Percentiles rank a stretch among this genome's conserved stretches.
These are phyloP conservation scores for Cladosporium halotolerans DNA, from an alignment of 2,329 filamentous ascomycete species.

Conservation along the genomic window DNA sequence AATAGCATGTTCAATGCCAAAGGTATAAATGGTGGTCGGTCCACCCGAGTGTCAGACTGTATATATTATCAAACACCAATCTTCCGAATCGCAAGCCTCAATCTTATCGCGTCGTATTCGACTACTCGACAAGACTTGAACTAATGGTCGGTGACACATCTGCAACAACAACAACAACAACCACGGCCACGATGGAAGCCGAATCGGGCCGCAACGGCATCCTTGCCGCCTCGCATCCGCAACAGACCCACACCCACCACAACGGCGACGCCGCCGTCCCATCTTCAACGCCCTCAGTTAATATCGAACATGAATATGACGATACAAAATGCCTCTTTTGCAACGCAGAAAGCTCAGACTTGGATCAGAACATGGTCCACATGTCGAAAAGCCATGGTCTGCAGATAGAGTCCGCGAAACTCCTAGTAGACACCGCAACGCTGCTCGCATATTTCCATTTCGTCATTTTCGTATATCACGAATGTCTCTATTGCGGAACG, in stretches of 20 bases:
- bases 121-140: neutral
- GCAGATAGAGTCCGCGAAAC: slow-evolving; percentile 32
- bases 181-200: neutral
- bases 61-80: too few relatives aligned
- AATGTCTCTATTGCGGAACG: slow-evolving; percentile 48
- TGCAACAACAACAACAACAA: neutral
- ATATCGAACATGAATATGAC: neutral
- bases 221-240: neutral
- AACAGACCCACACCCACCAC: neutral
- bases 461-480: slow-evolving; percentile 43
- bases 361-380: slow-evolving; percentile 39
- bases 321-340: slow-evolving; percentile 35
- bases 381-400: slow-evolving; percentile 47
- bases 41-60: too few relatives aligned
- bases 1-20: too few relatives aligned
- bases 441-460: slow-evolving; percentile 45
- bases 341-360: slow-evolving; percentile 20
- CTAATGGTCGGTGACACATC: neutral
- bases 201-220: neutral
- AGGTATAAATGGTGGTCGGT: too few relatives aligned
- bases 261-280: neutral
- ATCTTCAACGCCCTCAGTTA: neutral
- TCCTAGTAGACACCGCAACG: slow-evolving; percentile 36
- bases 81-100: neutral
- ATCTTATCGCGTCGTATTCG: neutral